Base-by-base conservation (phyloP, 2,329 filamentous ascomycete species). In the Alternaria sp. region DNA sequence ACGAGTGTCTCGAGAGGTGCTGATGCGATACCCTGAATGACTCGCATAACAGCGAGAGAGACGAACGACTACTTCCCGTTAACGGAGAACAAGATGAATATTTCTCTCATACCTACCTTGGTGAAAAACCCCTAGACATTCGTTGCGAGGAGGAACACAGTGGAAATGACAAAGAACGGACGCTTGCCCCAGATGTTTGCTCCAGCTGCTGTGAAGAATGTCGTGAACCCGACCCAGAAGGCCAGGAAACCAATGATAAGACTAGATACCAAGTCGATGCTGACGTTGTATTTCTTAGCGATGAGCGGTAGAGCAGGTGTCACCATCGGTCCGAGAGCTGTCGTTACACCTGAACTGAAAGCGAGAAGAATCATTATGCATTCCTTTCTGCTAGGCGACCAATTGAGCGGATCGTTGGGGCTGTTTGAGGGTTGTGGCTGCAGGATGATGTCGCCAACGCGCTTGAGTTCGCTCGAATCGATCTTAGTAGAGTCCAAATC, bases 391-490 rank as follows among this genome's bases (percentile, higher is more conserved):
- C 60, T 56, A 5, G 55, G 58, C 29, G 65, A 65, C 75, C 74
- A 79, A 52, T 77, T 78, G 17, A 97, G 82, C 28, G 92, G 93
- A 77, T 97, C 93, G 73, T 96, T 94, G 3, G 92, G 92, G 75
- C 94, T 92, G 76, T 96, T 90, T 58, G 90, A 94, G 2, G 94
- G 94, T 71, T 97, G 94, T 3, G 94, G 94, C 13, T 95, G 90
- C 33, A 97, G 85, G 65, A 97, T 92, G 68, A 94, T 90, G 11
- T 84, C 80, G 24, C 90, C 89, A 53, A 75, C 71, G 45, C 76
- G 77, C 68, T 80, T 80, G 48, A 80, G 58, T 10, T 70, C 45
- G 9, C 54, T 68, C 2, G 53, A 56, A 33, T 72, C 69, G 8
- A 60, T 45, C n/a, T 49, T 51, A 23, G 51, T 51, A 21, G 51